Evolutionary conservation across 768 basidiomycete genomes (phyloP).

Genomic region (Mycena galopus): DNA sequence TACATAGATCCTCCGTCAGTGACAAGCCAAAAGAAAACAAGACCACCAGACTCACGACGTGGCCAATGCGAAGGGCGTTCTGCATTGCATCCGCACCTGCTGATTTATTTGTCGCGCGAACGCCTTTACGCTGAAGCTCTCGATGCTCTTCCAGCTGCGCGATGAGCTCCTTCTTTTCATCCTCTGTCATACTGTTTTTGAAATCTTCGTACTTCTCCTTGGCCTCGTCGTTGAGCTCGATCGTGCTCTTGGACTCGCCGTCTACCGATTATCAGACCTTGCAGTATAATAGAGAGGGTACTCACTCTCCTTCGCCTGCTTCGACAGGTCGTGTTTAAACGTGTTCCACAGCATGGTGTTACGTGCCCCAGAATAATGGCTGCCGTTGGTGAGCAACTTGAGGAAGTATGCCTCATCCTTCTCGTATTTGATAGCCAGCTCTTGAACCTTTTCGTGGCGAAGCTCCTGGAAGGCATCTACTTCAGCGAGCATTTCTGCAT

Average conservation of each 20-base stretch:
- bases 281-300: too few species aligned
- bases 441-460: background rate
- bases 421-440: background rate
- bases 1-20: background rate
- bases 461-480: background rate
- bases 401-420: background rate
- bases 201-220: background rate
- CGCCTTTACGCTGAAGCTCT: background rate
- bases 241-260: background rate
- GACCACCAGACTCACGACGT: background rate
- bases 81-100: background rate
- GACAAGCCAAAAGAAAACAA: background rate
- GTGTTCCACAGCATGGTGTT: background rate
- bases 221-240: background rate
- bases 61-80: background rate
- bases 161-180: background rate
- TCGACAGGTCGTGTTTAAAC: background rate
- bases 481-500: background rate
- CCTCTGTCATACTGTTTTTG: background rate
- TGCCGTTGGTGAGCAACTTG: background rate
- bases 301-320: slow-evolving; percentile 3
- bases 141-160: background rate
- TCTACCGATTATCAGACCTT: background rate
- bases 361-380: background rate
- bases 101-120: background rate